Conservation (phyloP, 495 filamentous ascomycete species). For the Aspergillus campestris region DNA sequence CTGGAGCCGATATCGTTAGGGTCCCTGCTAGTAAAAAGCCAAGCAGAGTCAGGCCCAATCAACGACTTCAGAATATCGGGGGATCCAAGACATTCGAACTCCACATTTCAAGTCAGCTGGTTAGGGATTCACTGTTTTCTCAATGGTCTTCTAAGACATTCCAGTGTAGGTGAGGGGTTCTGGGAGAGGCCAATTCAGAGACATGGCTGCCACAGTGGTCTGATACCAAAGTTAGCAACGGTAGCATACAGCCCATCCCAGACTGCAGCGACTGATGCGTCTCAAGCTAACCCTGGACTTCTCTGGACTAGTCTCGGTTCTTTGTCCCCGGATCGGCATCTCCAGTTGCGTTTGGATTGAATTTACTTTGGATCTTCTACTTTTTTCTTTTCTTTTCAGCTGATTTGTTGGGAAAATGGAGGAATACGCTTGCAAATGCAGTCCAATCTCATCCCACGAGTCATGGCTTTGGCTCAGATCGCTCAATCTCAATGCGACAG, state of each 20-base stretch:
- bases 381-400: no score
- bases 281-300: no score
- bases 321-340: neutral
- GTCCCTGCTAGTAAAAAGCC: conserved; percentile 16
- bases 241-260: neutral
- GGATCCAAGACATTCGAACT: conserved; percentile 1
- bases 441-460: no score
- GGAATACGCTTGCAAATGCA: no score
- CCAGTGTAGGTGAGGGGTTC: conserved; percentile 9
- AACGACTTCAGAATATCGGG: neutral
- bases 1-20: neutral
- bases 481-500: no score
- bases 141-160: conserved; percentile 10
- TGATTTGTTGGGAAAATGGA: no score
- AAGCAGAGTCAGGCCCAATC: conserved; percentile 13
- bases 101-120: conserved; percentile 1
- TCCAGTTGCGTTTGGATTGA: no score
- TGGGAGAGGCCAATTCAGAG: conserved; percentile 1
- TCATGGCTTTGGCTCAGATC: no score
- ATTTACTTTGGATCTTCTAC: no score
- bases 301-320: neutral
- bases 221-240: neutral
- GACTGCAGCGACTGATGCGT: no score
- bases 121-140: neutral
- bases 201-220: neutral